These are phyloP conservation scores for Fusarium buharicum DNA, from an alignment of 2,329 filamentous ascomycete species.

Conservation along the genomic window DNA sequence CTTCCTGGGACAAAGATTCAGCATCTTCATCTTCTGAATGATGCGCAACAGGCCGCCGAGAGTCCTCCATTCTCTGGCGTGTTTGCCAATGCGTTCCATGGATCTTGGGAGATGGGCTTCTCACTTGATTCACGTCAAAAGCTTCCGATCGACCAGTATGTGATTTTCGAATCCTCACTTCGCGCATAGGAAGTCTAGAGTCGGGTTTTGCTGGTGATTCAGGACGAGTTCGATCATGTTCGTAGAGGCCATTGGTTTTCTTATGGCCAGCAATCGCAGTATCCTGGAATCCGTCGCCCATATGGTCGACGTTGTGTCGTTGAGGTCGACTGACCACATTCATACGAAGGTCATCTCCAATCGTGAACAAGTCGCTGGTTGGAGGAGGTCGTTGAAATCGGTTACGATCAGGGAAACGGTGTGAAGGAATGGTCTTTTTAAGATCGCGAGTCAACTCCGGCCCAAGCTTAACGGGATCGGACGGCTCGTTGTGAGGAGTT, in stretches of 20 bases:
- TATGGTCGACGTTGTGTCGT: slow-evolving; percentile 42
- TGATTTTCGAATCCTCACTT: slow-evolving; percentile 47
- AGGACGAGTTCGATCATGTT: slow-evolving; percentile 33
- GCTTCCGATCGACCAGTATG: slow-evolving; percentile 39
- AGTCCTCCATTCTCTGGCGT: slow-evolving; percentile 28
- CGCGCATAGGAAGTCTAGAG: slow-evolving; percentile 55
- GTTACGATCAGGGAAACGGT: slow-evolving; percentile 20
- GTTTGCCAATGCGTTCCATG: slow-evolving; percentile 37
- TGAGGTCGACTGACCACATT: slow-evolving; percentile 47
- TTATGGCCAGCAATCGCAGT: slow-evolving; percentile 29
- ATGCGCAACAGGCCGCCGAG: slow-evolving; percentile 32
- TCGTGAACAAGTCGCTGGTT: slow-evolving; percentile 36
- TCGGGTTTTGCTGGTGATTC: slow-evolving; percentile 43
- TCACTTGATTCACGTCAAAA: slow-evolving; percentile 32
- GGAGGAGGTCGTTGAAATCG: slow-evolving; percentile 24
- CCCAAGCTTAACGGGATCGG: slow-evolving; percentile 37
- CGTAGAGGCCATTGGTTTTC: slow-evolving; percentile 31
- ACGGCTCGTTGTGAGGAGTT: slow-evolving; percentile 50
- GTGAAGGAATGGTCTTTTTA: slow-evolving; percentile 35
- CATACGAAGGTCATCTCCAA: slow-evolving; percentile 53
- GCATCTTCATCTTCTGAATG: slow-evolving; percentile 41
- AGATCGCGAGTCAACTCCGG: slow-evolving; percentile 43
- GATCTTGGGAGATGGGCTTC: slow-evolving; percentile 44
- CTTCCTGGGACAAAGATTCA: slow-evolving; percentile 39
- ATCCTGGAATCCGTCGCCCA: slow-evolving; percentile 51